Evolutionary conservation across 2,329 filamentous ascomycete species (phyloP).

Genomic region (Microdochium paspali): DNA sequence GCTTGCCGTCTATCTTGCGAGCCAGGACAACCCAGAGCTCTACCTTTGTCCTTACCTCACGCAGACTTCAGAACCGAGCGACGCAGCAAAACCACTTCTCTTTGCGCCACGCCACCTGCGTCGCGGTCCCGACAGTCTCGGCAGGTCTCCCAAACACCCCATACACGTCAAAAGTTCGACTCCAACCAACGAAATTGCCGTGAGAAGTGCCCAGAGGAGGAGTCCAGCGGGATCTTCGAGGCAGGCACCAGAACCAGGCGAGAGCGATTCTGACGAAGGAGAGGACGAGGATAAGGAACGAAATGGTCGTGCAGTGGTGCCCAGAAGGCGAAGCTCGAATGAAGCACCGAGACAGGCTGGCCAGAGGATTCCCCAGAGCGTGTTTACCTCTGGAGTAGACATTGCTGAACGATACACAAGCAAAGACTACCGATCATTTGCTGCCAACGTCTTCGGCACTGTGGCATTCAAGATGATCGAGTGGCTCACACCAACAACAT

Average conservation of each 20-base stretch:
- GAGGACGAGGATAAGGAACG: background rate
- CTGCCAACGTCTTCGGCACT: slow-evolving; percentile 55
- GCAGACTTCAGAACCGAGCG: slow-evolving; percentile 30
- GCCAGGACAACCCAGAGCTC: slow-evolving; percentile 65
- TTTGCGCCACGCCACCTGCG: slow-evolving; percentile 1
- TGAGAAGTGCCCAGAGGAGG: background rate
- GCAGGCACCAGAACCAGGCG: background rate
- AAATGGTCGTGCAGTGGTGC: background rate
- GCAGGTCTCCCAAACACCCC: background rate
- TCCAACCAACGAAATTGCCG: background rate
- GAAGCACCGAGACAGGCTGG: background rate
- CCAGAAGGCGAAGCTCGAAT: background rate
- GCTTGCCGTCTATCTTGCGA: slow-evolving; percentile 70
- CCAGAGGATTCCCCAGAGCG: background rate
- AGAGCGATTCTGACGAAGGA: background rate
- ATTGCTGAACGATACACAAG: slow-evolving; percentile 35
- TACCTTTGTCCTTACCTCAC: slow-evolving; percentile 53
- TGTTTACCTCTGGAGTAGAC: slow-evolving; percentile 14
- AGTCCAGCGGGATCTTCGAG: background rate
- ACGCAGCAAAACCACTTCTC: slow-evolving; percentile 36
- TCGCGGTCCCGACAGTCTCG: background rate
- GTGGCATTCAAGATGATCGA: slow-evolving; percentile 62
- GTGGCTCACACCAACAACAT: slow-evolving; percentile 54
- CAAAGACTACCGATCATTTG: slow-evolving; percentile 51
- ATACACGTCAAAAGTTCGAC: background rate